A percentile compares a stretch with the other conserved stretches of the same genome.
These are phyloP conservation scores for Alternaria arborescens DNA, from an alignment of 2,329 filamentous ascomycete species.

Conservation along the genomic window DNA sequence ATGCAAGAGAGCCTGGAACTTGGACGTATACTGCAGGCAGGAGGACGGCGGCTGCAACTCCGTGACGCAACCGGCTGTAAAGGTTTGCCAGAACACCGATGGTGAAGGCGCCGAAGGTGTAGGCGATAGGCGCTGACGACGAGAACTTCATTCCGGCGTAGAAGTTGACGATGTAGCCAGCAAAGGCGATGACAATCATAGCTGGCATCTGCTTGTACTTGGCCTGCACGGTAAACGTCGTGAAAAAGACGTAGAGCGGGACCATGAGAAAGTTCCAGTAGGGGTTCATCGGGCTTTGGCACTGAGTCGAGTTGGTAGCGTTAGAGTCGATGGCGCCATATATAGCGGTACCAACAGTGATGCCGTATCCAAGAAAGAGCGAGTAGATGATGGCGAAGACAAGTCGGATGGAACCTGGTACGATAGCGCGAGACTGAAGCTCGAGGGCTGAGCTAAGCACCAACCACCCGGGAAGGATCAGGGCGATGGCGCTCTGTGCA, in stretches of 20 bases:
- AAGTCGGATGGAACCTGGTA: constrained; percentile 59
- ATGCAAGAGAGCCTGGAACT: constrained; percentile 44
- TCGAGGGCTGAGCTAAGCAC: constrained; percentile 59
- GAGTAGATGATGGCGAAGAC: constrained; percentile 62
- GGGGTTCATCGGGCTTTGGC: constrained; percentile 57
- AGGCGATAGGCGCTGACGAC: constrained; percentile 75
- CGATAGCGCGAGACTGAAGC: constrained; percentile 57
- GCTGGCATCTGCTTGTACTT: constrained; percentile 79
- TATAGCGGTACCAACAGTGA: constrained; percentile 59
- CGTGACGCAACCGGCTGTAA: constrained; percentile 71
- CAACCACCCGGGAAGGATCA: constrained; percentile 59
- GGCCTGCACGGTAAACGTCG: constrained; percentile 76
- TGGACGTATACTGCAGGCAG: constrained; percentile 46
- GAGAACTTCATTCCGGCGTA: constrained; percentile 73
- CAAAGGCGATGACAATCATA: constrained; percentile 76
- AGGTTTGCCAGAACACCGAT: constrained; percentile 80
- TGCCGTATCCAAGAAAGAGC: constrained; percentile 60
- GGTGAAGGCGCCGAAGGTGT: constrained; percentile 77
- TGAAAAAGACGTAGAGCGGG: constrained; percentile 75
- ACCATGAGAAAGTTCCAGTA: constrained; percentile 75
- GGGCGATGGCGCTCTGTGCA: constrained; percentile 58
- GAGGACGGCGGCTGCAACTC: constrained; percentile 53
- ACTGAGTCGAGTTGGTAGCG: constrained; percentile 54
- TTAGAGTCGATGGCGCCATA: constrained; percentile 57
- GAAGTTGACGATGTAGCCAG: constrained; percentile 78